Percentiles rank a stretch among this genome's conserved stretches.
phyloP scores from a whole-genome alignment of 805 yeast species.

The Alloascoidea africana region DNA sequence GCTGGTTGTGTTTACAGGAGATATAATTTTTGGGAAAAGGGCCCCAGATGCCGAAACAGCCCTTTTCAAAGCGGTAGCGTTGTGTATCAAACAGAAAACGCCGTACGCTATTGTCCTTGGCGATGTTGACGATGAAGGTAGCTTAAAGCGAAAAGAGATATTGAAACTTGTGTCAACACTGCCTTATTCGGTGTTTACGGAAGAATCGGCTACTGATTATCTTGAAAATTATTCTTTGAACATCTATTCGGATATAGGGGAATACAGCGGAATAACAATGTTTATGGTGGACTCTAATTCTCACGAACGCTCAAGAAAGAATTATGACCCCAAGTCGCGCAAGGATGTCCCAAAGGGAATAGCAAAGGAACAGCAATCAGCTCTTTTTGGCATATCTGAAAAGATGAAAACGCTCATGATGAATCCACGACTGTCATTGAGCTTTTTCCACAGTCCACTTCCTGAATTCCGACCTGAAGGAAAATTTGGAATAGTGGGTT shows the following conservation, averaged over 20 bases:
- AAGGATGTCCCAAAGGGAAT: not conserved
- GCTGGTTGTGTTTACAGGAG: slow-evolving; percentile 79
- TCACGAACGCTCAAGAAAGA: not conserved
- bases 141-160: slow-evolving; percentile 39
- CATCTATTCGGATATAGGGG: slow-evolving; percentile 23
- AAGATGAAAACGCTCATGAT: not conserved
- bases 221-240: slow-evolving; percentile 64
- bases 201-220: slow-evolving; percentile 66
- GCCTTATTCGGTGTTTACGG: slow-evolving; percentile 62
- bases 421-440: slow-evolving; percentile 49
- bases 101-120: slow-evolving; percentile 86
- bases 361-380: not conserved
- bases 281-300: slow-evolving; percentile 68
- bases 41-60: slow-evolving; percentile 77
- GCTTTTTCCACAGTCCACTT: slow-evolving; percentile 88
- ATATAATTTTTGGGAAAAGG: slow-evolving; percentile 71
- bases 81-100: slow-evolving; percentile 47
- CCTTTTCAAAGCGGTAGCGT: slow-evolving; percentile 54
- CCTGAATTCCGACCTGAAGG: slow-evolving; percentile 56
- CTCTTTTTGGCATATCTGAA: not conserved
- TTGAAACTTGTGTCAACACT: slow-evolving; percentile 39
- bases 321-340: not conserved
- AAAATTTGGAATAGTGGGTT: slow-evolving; percentile 36
- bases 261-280: slow-evolving; percentile 33
- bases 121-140: slow-evolving; percentile 89